phyloP scores from a whole-genome alignment of 176 grass and related monocot genomes.

The Zoysia pacifica region DNA sequence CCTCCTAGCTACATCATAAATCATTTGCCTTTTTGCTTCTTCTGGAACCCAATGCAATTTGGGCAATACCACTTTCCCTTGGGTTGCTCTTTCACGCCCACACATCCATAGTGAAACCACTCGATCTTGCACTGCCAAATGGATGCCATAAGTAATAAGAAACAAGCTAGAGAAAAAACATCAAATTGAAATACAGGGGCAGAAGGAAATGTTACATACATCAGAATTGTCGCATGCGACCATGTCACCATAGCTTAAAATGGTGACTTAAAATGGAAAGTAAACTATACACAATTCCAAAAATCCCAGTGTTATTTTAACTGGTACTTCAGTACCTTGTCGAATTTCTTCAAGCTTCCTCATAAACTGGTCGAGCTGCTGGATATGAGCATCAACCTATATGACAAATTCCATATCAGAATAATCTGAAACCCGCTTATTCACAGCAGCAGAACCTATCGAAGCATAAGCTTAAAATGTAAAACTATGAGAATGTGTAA shows the following conservation, averaged over 20 bases:
- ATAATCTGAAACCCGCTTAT: constrained; percentile 30
- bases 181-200: neutral
- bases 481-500: constrained; percentile 32
- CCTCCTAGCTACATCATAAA: constrained; percentile 14
- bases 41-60: constrained; percentile 65
- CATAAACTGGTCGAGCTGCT: constrained; percentile 96
- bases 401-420: constrained; percentile 42
- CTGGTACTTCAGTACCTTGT: constrained; percentile 49
- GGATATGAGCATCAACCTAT: constrained; percentile 97
- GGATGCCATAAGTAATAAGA: neutral
- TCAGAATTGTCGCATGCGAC: constrained; percentile 84
- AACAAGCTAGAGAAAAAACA: neutral
- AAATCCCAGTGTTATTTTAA: neutral
- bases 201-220: constrained; percentile 42
- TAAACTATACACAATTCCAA: constrained; percentile 1
- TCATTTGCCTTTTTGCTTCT: constrained; percentile 84
- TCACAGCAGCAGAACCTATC: constrained; percentile 38
- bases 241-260: constrained; percentile 95
- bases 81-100: constrained; percentile 88
- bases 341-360: constrained; percentile 88
- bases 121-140: constrained; percentile 93
- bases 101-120: constrained; percentile 95
- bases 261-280: constrained; percentile 2
- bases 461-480: constrained; percentile 32
- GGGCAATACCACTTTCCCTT: constrained; percentile 98